phyloP scores from a whole-genome alignment of 1,284 basidiomycete genomes.

The Trametes sp. region DNA sequence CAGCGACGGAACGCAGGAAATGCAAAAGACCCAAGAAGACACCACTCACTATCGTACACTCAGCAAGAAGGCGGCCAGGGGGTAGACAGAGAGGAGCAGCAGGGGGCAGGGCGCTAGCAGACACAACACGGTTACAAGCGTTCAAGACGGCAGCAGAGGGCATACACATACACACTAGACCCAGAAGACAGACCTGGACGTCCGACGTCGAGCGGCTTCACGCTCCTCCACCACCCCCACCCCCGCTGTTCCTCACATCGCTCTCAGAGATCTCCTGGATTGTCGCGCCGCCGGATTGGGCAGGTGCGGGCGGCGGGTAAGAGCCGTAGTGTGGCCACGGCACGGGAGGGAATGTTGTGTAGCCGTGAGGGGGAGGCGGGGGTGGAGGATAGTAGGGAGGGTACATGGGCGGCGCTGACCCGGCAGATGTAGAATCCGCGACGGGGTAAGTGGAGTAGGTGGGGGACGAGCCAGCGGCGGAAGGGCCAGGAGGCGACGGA shows the following conservation, averaged over 20 bases:
- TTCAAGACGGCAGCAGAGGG: conserved; percentile 15
- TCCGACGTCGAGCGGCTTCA: conserved; percentile 3
- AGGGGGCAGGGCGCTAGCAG: neutral
- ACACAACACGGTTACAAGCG: conserved; percentile 13
- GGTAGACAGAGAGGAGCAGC: neutral
- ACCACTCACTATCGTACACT: conserved; percentile 21
- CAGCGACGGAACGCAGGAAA: neutral
- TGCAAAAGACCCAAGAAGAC: conserved; percentile 10
- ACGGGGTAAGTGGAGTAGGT: conserved; percentile 27
- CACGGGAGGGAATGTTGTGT: conserved; percentile 28
- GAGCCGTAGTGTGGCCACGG: conserved; percentile 37
- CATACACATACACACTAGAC: conserved; percentile 25
- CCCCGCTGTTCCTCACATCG: conserved; percentile 29
- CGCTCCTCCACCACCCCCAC: conserved; percentile 20
- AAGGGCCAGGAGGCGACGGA: conserved; percentile 35
- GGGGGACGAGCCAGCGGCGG: conserved; percentile 18
- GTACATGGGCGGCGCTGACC: conserved; percentile 17
- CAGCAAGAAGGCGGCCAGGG: neutral
- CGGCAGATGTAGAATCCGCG: conserved; percentile 10
- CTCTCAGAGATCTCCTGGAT: conserved; percentile 31
- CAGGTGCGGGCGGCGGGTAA: conserved; percentile 30
- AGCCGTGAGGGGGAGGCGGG: conserved; percentile 28
- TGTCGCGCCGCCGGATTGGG: conserved; percentile 18
- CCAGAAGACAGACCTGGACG: neutral
- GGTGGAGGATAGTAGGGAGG: conserved; percentile 26